A percentile compares a stretch with the other conserved stretches of the same genome.
These are phyloP conservation scores for Bruguiera hainesii DNA, from an alignment of 441 rosid genomes.

Conservation along the genomic window DNA sequence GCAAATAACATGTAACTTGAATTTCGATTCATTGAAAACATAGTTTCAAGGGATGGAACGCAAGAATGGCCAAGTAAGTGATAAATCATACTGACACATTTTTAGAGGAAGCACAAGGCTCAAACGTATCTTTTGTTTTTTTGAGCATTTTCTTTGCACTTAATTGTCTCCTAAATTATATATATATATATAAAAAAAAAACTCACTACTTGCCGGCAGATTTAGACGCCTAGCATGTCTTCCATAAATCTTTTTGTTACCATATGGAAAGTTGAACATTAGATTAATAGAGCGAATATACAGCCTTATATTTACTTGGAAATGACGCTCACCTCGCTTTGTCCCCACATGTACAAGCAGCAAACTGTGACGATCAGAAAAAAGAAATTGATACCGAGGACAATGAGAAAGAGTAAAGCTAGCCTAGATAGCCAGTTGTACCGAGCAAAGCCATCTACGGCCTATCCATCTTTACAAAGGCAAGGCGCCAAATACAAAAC, in stretches of 20 bases:
- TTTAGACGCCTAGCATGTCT: slow-evolving; percentile 12
- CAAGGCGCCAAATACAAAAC: not conserved
- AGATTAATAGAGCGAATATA: slow-evolving; percentile 10
- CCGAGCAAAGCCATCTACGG: not conserved
- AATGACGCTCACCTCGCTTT: slow-evolving; percentile 23
- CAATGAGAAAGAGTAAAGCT: not conserved
- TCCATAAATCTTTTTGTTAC: slow-evolving; percentile 11
- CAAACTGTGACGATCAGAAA: not conserved
- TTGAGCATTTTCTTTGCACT: too few relatives aligned
- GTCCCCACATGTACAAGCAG: slow-evolving; percentile 27
- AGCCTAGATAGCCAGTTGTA: not conserved
- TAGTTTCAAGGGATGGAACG: too few relatives aligned
- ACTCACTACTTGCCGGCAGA: slow-evolving; percentile 16
- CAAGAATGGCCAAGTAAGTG: too few relatives aligned
- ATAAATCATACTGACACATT: too few relatives aligned
- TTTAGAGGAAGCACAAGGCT: too few relatives aligned
- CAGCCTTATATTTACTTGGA: slow-evolving; percentile 22
- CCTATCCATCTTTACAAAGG: slow-evolving; percentile 7
- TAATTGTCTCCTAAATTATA: not conserved
- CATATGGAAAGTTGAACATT: not conserved
- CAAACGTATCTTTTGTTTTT: too few relatives aligned
- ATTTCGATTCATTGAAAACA: too few relatives aligned
- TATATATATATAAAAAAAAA: too few relatives aligned
- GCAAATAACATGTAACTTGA: too few relatives aligned
- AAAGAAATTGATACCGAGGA: not conserved